These are phyloP conservation scores for Ogataea saltuana DNA, from an alignment of 805 yeast species.

Conservation along the genomic window DNA sequence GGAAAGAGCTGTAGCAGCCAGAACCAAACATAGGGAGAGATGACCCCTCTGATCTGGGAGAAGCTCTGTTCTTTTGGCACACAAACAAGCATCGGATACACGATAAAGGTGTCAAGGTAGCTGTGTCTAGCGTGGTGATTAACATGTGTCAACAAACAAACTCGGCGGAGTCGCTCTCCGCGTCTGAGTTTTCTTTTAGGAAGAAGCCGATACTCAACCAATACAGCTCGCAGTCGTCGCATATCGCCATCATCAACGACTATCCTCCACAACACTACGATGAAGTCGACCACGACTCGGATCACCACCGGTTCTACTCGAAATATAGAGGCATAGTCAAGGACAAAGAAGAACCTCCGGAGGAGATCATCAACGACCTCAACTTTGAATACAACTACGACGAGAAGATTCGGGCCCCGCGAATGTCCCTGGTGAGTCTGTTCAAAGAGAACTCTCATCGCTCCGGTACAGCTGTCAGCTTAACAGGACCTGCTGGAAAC, in stretches of 20 bases:
- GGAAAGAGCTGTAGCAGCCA: too few species aligned
- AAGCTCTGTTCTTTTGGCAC: too few species aligned
- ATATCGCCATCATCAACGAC: constrained; percentile 29
- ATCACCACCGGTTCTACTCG: constrained; percentile 32
- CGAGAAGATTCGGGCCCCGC: constrained; percentile 56
- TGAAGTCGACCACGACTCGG: constrained; percentile 30
- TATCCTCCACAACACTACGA: constrained; percentile 36
- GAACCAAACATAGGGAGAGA: too few species aligned
- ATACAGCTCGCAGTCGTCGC: constrained; percentile 26
- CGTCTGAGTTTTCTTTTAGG: constrained; percentile 30
- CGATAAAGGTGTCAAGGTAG: too few species aligned
- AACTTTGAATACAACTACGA: constrained; percentile 45
- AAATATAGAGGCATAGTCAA: constrained; percentile 35
- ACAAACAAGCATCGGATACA: too few species aligned
- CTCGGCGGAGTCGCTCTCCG: neutral
- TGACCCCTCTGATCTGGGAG: too few species aligned
- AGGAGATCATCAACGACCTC: constrained; percentile 29
- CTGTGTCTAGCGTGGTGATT: too few species aligned
- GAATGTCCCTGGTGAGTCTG: constrained; percentile 42
- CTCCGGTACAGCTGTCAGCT: neutral
- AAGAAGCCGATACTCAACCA: constrained; percentile 30
- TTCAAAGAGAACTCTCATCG: constrained; percentile 16
- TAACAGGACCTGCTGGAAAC: neutral
- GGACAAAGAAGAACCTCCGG: constrained; percentile 34
- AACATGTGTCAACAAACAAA: constrained; percentile 3